A percentile compares a stretch with the other conserved stretches of the same genome.
These are phyloP conservation scores for Ceratobasidium sp. DNA, from an alignment of 1,284 basidiomycete species.

Conservation along the genomic window DNA sequence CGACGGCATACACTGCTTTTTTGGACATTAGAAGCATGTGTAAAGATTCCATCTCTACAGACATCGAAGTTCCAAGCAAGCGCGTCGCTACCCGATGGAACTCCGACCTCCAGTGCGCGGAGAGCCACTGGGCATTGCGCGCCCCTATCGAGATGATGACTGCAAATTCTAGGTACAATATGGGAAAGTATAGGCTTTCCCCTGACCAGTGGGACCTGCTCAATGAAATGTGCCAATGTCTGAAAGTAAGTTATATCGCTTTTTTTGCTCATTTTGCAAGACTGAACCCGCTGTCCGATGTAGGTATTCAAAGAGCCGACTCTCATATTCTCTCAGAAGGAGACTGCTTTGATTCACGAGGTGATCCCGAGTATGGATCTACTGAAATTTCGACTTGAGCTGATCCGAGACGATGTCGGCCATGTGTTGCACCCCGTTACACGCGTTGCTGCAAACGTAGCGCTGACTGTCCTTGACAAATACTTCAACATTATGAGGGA, in stretches of 20 bases:
- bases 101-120: not conserved
- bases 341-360: not conserved
- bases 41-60: not conserved
- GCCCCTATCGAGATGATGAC: not conserved
- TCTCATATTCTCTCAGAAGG: slow-evolving; percentile 11
- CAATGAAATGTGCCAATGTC: not conserved
- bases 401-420: not conserved
- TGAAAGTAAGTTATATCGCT: not conserved
- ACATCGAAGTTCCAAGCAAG: not conserved
- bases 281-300: too few relatives aligned
- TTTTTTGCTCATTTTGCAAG: too few relatives aligned
- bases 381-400: not conserved
- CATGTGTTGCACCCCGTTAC: not conserved
- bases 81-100: slow-evolving; percentile 24
- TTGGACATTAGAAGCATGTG: not conserved
- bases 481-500: not conserved
- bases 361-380: not conserved
- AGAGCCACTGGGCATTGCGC: not conserved
- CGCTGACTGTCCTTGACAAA: slow-evolving; percentile 5
- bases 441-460: slow-evolving; percentile 1
- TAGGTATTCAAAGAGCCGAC: slow-evolving; percentile 11
- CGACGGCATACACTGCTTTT: not conserved
- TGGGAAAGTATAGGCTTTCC: not conserved
- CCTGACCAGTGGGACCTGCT: not conserved
- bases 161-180: not conserved